Conservation (phyloP, 2,329 filamentous ascomycete species). For the Davidsoniella virescens region DNA sequence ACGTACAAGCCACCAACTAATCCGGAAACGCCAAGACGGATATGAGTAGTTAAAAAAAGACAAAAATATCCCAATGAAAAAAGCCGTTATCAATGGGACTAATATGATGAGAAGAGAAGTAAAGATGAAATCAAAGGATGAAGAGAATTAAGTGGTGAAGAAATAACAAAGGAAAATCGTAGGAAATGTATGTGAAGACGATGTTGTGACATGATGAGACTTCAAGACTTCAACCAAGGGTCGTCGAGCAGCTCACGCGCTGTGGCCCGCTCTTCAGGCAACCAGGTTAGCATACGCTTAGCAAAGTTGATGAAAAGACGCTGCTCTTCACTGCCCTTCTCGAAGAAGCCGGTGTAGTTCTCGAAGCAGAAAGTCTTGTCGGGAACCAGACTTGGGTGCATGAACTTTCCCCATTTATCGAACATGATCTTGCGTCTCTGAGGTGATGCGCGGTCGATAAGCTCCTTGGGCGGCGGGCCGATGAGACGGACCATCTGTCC, state of each 20-base stretch:
- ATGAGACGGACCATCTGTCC: conserved; percentile 20
- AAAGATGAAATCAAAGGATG: background rate
- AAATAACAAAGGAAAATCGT: background rate
- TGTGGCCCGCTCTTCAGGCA: conserved; percentile 18
- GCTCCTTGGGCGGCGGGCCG: conserved; percentile 17
- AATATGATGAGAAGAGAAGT: background rate
- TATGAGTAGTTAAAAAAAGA: background rate
- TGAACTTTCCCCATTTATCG: conserved; percentile 8
- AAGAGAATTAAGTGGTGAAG: too few species aligned
- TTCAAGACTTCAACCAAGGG: conserved; percentile 16
- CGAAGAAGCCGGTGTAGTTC: conserved; percentile 9
- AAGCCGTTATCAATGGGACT: background rate
- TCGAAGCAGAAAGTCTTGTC: conserved; percentile 10
- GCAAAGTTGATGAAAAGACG: conserved; percentile 18
- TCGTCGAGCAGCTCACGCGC: conserved; percentile 19
- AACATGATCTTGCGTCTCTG: conserved; percentile 10
- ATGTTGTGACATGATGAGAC: background rate
- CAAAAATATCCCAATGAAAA: background rate
- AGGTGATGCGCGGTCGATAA: conserved; percentile 15
- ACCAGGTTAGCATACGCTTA: conserved; percentile 19
- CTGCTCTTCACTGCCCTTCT: conserved; percentile 14
- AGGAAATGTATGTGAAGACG: background rate
- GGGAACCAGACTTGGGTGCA: conserved; percentile 9
- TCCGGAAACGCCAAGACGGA: background rate
- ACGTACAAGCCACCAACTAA: too few species aligned